Base-by-base conservation (phyloP, 2,329 filamentous ascomycete genomes). In the Talaromyces atroroseus region DNA sequence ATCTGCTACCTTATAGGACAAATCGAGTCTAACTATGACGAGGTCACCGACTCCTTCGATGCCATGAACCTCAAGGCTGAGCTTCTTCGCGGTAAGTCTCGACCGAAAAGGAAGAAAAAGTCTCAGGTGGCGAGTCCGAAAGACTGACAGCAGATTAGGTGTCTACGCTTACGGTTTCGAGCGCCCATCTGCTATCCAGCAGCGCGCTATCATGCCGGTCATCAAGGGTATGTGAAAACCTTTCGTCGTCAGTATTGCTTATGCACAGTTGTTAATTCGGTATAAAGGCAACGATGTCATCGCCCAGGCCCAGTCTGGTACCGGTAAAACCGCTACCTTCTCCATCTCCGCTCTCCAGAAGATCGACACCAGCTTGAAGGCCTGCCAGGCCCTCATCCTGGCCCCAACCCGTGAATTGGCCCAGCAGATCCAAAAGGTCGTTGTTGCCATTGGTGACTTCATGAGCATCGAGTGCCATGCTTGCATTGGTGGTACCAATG, bases 21-120 rank as follows among this genome's bases (percentile, higher is more conserved):
- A 82, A 99, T 99, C 84, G 95, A 99, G 85, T 96, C 92, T 76
- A 99, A 99, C 90, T 99, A 97, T 82, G 94, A 99, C 85, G 92
- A 97, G 85, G 92, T 92, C 72, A 92, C 94, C 79, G 95, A 99
- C 81, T 96, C 91, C 61, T 99, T 99, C 81, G 94, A 99, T 80
- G 84, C 92, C 71, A 99, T 99, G 94, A 87, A 86, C 80, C 85
- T 99, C 73, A 96, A 95, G 86, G 75, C 90, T 64, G 94, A 99
- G 83, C 89, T 99, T 73, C 90, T 99, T 75, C 91, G 94, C 80
- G 94, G 85, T 86, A 82, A 78, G 82, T 81, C 56, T 46, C 26
- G 32, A 24, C 16, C 4, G 36, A 29, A 42, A 52, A 14, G 18
- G 2, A 20, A 52, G 58, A 59, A 66, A 65, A 62, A 62, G 60